Evolutionary conservation across 176 grass and related monocot genomes (phyloP).

Genomic region (Zizania latifolia): DNA sequence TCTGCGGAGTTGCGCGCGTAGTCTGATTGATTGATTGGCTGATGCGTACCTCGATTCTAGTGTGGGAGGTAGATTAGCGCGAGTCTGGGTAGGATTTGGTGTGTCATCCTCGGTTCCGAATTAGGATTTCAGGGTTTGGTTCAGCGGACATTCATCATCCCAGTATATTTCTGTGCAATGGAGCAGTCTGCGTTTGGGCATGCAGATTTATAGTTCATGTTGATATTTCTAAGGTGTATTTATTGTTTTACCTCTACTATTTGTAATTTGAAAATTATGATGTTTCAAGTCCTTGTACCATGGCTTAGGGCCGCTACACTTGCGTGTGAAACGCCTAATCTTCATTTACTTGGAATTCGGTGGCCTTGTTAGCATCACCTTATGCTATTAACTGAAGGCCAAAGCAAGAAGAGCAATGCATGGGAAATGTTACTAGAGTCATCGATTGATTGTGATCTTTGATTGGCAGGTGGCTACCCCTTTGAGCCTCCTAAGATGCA

Average conservation of each 20-base stretch:
- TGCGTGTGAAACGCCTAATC: not conserved
- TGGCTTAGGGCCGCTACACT: not conserved
- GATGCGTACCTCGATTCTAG: not conserved
- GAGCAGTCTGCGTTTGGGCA: not conserved
- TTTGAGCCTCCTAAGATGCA: constrained; percentile 99
- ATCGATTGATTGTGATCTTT: constrained; percentile 14
- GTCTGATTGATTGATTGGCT: not conserved
- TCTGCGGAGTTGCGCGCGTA: not conserved
- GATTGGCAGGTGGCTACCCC: constrained; percentile 80
- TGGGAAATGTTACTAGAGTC: not conserved
- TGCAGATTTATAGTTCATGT: not conserved
- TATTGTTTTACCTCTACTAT: not conserved
- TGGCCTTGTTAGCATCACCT: not conserved
- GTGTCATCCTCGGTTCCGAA: not conserved
- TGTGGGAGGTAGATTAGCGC: not conserved
- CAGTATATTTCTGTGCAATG: not conserved
- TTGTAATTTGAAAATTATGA: not conserved
- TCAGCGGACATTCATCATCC: not conserved
- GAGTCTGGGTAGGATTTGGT: not conserved
- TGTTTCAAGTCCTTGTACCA: not conserved
- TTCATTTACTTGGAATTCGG: not conserved
- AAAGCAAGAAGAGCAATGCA: not conserved
- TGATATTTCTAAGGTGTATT: not conserved
- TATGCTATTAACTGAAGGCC: not conserved
- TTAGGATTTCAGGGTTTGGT: constrained; percentile 2